Evolutionary conservation across 352 stramenopile species (phyloP).

Genomic region (Pythium phragmiticola): DNA sequence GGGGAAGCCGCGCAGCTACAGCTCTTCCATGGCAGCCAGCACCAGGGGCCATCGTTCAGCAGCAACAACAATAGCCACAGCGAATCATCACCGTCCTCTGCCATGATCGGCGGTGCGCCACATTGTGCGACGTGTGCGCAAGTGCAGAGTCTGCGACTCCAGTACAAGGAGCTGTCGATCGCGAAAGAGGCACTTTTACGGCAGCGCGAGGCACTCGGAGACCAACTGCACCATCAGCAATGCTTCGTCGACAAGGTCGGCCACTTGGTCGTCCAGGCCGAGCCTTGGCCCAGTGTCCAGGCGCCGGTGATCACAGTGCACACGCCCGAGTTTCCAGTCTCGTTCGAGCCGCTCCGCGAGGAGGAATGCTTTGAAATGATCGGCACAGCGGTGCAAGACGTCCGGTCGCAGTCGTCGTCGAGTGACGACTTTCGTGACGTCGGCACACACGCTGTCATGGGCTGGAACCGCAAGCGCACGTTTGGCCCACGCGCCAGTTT

Average conservation of each 20-base stretch:
- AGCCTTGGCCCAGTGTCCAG: background rate
- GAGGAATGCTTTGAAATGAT: constrained; percentile 30
- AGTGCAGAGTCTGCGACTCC: constrained; percentile 6
- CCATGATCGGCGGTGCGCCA: too few relatives aligned
- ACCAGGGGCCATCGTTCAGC: background rate
- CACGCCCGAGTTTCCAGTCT: constrained; percentile 20
- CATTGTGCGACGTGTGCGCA: constrained; percentile 18
- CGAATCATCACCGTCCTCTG: background rate
- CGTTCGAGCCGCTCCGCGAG: constrained; percentile 28
- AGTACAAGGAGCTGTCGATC: constrained; percentile 27
- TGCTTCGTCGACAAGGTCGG: constrained; percentile 32
- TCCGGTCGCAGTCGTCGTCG: constrained; percentile 25
- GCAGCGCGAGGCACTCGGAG: constrained; percentile 31
- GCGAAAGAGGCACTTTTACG: constrained; percentile 28
- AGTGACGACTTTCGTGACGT: constrained; percentile 21
- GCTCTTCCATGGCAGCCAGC: constrained; percentile 7
- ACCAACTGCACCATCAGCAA: constrained; percentile 28
- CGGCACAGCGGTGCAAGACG: constrained; percentile 11
- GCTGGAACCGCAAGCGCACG: constrained; percentile 39
- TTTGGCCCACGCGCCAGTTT: constrained; percentile 32
- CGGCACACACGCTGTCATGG: constrained; percentile 24
- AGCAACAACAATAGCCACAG: constrained; percentile 4
- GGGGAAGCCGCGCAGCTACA: constrained; percentile 16
- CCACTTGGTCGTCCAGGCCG: constrained; percentile 15
- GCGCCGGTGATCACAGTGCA: constrained; percentile 14